A percentile compares a stretch with the other conserved stretches of the same genome.
phyloP scores from a whole-genome alignment of 306 rosid species.

The Prosopis cineraria region DNA sequence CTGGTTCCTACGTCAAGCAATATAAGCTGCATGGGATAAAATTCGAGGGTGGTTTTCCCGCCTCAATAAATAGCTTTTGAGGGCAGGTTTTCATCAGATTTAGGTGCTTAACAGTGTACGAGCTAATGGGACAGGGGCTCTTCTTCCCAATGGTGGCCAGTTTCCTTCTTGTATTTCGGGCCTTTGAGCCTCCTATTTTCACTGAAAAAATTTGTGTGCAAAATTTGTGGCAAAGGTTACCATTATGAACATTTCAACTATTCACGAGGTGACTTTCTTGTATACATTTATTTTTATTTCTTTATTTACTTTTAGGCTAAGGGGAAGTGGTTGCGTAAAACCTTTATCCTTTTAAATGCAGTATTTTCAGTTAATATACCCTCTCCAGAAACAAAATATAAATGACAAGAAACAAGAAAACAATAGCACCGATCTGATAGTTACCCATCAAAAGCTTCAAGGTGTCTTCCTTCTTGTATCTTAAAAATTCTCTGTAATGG shows the following conservation, averaged over 20 bases:
- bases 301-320: not conserved
- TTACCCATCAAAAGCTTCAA: slow-evolving; percentile 8
- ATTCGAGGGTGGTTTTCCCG: not conserved
- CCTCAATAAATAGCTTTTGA: not conserved
- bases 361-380: not conserved
- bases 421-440: not conserved
- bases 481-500: not conserved
- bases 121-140: not conserved
- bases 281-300: not conserved
- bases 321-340: not conserved
- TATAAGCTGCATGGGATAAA: not conserved
- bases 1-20: not conserved
- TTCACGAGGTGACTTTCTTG: not conserved
- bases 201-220: not conserved
- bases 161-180: not conserved
- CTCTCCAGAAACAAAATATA: not conserved
- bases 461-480: not conserved
- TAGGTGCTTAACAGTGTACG: not conserved
- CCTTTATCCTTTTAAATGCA: not conserved
- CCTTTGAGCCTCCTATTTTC: not conserved
- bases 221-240: not conserved
- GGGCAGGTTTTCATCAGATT: not conserved
- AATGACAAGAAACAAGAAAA: not conserved
- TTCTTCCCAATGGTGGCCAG: not conserved
- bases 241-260: not conserved